These are phyloP conservation scores for Penicillium sp. DNA, from an alignment of 2,329 filamentous ascomycete species.

Conservation along the genomic window DNA sequence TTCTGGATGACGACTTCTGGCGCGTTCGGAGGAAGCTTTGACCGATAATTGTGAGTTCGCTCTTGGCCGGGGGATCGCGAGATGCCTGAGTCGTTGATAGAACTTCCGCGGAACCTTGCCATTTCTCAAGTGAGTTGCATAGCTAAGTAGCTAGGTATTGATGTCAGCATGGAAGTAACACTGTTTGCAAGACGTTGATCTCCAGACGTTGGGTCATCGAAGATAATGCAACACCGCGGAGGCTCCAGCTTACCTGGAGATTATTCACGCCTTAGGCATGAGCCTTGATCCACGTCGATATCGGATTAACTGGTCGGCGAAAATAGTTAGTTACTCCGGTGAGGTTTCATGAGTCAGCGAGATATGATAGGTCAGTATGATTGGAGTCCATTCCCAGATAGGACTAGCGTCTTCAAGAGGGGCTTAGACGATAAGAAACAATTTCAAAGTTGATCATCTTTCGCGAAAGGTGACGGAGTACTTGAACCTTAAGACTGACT, in stretches of 20 bases:
- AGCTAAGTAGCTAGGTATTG: slow-evolving; percentile 12
- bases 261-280: slow-evolving; percentile 17
- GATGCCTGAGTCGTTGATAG: slow-evolving; percentile 31
- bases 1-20: slow-evolving; percentile 40
- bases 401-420: background rate
- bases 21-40: slow-evolving; percentile 41
- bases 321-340: slow-evolving; percentile 7
- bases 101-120: slow-evolving; percentile 44
- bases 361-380: background rate
- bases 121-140: slow-evolving; percentile 35
- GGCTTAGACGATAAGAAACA: slow-evolving; percentile 12
- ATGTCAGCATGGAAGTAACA: background rate
- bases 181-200: background rate
- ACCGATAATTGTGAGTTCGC: slow-evolving; percentile 31
- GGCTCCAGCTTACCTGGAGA: slow-evolving; percentile 16
- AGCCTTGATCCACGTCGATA: background rate
- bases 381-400: background rate
- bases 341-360: background rate
- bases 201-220: background rate
- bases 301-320: background rate
- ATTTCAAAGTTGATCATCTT: background rate
- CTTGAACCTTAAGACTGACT: slow-evolving; percentile 6
- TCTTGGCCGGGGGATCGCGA: slow-evolving; percentile 28
- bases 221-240: background rate
- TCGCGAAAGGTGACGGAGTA: background rate